Base-by-base conservation (phyloP, 73 alveolate genomes). In the Diophrys sp. region DNA sequence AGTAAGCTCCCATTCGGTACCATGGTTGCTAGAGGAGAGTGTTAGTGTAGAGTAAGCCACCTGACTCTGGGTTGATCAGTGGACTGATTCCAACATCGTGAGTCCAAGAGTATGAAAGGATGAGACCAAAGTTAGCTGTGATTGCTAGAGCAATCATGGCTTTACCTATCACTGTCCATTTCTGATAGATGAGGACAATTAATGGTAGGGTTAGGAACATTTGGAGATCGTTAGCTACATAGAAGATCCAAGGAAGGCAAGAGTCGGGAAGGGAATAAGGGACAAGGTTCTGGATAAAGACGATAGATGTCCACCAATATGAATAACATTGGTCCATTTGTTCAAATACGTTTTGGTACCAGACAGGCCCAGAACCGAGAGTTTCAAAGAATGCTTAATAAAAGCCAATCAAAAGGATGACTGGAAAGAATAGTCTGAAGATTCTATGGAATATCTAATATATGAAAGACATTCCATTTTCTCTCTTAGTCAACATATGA, bases 321-420 rank as follows among this genome's bases (percentile, higher is more conserved):
- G 76, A 33, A 0, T 55, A 29, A 28, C 91, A 83, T 23, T 56
- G 18, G 14, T 1, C 29, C 32, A 25, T 18, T 28, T 25, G 66
- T 33, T n/a, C 23, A 24, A 31, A 33, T 68, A 31, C n/a, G 23
- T 25, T 25, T 18, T 44, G 18, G 18, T 44, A 44, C 62, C 84
- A 83, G 29, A 83, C 14, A 0, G 91, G 91, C 34, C 91, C 91
- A 69, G 79, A 68, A 33, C 91, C 91, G 1, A 84, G 44, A 34
- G 68, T 31, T 14, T 23, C 30, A 23, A 31, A 2, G 23, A 84
- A 29, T 24, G 62, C 70, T 31, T 55, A 29, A 33, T 62, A 23
- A 23, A 84, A n/a, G 25, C 67, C 70, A 0, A 78, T 25, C 2
- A 76, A 32, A 57, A 84, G 78, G 23, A 84, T 8, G 0, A 33